These are phyloP conservation scores for Agrocybe praecox DNA, from an alignment of 768 basidiomycete genomes.

Conservation along the genomic window DNA sequence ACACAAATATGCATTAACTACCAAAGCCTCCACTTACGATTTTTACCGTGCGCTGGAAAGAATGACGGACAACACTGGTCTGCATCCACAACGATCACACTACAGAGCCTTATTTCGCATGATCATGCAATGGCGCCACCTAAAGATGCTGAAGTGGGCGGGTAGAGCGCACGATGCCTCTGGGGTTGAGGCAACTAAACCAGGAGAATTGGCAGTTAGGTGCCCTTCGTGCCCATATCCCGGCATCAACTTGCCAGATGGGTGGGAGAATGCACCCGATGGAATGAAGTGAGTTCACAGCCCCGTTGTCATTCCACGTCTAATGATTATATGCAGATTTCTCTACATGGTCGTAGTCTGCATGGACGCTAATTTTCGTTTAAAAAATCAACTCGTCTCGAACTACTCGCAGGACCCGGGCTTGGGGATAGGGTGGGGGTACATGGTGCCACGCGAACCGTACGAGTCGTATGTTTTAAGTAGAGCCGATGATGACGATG, in stretches of 20 bases:
- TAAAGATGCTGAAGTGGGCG: constrained; percentile 26
- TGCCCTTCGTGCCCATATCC: too few relatives aligned
- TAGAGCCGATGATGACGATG: constrained; percentile 5
- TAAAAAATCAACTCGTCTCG: constrained; percentile 12
- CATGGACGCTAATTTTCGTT: too few relatives aligned
- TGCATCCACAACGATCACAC: not conserved
- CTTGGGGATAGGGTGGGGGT: constrained; percentile 4
- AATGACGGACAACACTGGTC: too few relatives aligned
- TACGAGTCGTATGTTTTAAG: constrained; percentile 14
- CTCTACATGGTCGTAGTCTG: constrained; percentile 14
- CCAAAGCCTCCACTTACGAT: too few relatives aligned
- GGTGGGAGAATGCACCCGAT: constrained; percentile 15
- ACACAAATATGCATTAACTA: constrained; percentile 2
- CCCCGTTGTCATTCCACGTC: not conserved
- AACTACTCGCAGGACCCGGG: constrained; percentile 12
- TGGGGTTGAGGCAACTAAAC: constrained; percentile 13
- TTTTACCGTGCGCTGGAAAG: too few relatives aligned
- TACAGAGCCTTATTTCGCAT: constrained; percentile 10
- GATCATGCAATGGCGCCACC: constrained; percentile 21
- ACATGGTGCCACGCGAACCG: not conserved
- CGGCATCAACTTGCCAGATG: too few relatives aligned
- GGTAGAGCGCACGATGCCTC: constrained; percentile 22
- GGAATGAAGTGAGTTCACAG: constrained; percentile 1
- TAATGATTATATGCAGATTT: constrained; percentile 5
- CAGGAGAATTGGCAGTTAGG: too few relatives aligned